These are phyloP conservation scores for Amanita thiersii DNA, from an alignment of 768 basidiomycete genomes.

Conservation along the genomic window DNA sequence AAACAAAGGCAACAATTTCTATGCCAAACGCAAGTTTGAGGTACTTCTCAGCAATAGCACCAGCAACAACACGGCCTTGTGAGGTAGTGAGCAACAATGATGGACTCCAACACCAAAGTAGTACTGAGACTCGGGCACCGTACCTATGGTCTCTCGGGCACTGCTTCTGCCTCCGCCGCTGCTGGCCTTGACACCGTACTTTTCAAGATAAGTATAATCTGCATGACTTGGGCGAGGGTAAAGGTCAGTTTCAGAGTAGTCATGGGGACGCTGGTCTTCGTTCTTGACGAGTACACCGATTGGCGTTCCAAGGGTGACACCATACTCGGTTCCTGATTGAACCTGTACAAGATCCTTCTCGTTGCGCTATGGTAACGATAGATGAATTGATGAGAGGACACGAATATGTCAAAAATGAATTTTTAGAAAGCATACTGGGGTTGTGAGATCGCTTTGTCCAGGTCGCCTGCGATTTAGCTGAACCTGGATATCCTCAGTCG, in stretches of 20 bases:
- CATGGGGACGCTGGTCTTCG: constrained; percentile 96
- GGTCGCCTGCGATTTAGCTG: constrained; percentile 90
- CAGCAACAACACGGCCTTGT: constrained; percentile 90
- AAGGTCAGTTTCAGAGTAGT: constrained; percentile 96
- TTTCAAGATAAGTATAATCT: constrained; percentile 95
- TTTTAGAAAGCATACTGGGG: constrained; percentile 70
- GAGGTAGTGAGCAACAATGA: background rate
- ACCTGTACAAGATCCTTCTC: constrained; percentile 93
- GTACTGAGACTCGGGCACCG: too few species aligned
- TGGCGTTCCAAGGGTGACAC: constrained; percentile 93
- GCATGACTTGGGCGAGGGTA: constrained; percentile 98
- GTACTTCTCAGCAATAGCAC: constrained; percentile 96
- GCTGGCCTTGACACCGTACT: constrained; percentile 96
- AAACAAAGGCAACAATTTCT: constrained; percentile 96
- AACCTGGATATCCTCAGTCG: constrained; percentile 77
- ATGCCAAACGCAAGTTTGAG: constrained; percentile 80
- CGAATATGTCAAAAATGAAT: constrained; percentile 3
- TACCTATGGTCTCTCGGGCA: constrained; percentile 95
- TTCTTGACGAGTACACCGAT: constrained; percentile 96
- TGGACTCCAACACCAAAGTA: background rate
- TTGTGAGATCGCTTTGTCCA: constrained; percentile 94
- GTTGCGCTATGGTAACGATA: constrained; percentile 51
- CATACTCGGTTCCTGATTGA: constrained; percentile 91
- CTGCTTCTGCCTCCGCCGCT: constrained; percentile 93
- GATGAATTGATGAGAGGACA: constrained; percentile 3